These are phyloP conservation scores for Sabuloglossum arenarium DNA, from an alignment of 495 filamentous ascomycete genomes.

Conservation along the genomic window DNA sequence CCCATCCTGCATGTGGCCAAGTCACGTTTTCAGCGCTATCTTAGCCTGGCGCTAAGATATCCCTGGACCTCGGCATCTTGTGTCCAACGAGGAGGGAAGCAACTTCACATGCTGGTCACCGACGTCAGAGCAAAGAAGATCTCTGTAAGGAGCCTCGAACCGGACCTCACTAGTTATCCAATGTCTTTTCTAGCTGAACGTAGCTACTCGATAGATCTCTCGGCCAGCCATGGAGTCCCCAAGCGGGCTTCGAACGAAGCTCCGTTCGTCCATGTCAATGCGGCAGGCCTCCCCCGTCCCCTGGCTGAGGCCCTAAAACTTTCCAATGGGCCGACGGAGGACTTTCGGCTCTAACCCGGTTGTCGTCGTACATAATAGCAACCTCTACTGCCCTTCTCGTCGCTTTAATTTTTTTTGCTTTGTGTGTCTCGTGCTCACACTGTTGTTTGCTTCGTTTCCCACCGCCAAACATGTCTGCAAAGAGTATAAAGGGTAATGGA, in stretches of 20 bases:
- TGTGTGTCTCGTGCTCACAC: constrained; percentile 1
- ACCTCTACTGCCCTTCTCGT: not conserved
- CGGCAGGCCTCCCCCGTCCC: not conserved
- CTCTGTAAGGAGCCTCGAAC: not conserved
- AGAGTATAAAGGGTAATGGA: constrained; percentile 29
- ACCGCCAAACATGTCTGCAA: constrained; percentile 35
- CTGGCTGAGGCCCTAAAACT: not conserved
- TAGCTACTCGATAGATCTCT: not conserved
- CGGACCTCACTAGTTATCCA: not conserved
- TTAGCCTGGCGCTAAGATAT: no score
- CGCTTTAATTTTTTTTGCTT: not conserved
- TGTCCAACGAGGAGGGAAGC: not conserved
- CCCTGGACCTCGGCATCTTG: no score
- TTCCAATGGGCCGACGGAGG: not conserved
- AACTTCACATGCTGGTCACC: not conserved
- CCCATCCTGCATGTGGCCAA: no score
- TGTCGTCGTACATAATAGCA: not conserved
- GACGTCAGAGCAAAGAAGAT: not conserved
- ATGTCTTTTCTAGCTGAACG: no score
- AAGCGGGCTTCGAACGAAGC: not conserved
- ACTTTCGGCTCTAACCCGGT: not conserved
- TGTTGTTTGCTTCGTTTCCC: not conserved
- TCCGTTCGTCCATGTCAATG: not conserved
- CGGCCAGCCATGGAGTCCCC: not conserved
- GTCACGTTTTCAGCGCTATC: no score